Evolutionary conservation across 2,329 filamentous ascomycete species (phyloP).

Genomic region (Blastomyces gilchristii): DNA sequence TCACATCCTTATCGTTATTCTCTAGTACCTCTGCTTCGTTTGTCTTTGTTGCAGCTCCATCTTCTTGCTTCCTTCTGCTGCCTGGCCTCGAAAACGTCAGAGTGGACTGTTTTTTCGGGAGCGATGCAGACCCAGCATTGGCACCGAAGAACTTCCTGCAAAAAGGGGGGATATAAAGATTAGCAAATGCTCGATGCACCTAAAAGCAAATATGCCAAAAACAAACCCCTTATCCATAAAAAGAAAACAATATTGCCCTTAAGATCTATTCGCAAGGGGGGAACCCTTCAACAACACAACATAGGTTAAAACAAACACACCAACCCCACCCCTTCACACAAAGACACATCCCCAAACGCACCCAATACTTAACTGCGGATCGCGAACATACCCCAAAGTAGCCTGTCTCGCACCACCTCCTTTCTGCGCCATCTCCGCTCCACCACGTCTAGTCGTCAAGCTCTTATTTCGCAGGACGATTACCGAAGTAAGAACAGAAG

Average conservation of each 20-base stretch:
- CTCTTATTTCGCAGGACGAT: neutral
- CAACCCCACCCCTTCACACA: slow-evolving; percentile 53
- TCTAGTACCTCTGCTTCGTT: slow-evolving; percentile 2
- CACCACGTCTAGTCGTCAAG: neutral
- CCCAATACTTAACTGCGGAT: slow-evolving; percentile 64
- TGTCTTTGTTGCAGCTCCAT: slow-evolving; percentile 17
- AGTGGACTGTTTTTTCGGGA: slow-evolving; percentile 64
- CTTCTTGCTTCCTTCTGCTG: slow-evolving; percentile 27
- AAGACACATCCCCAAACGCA: slow-evolving; percentile 36
- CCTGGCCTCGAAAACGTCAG: slow-evolving; percentile 60
- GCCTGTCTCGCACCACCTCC: slow-evolving; percentile 52
- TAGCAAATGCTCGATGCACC: neutral
- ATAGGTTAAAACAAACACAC: neutral
- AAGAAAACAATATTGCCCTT: neutral
- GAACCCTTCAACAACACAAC: neutral
- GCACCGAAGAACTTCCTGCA: slow-evolving; percentile 75
- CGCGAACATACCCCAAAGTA: slow-evolving; percentile 77
- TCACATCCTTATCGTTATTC: slow-evolving; percentile 20
- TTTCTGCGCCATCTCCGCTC: slow-evolving; percentile 21
- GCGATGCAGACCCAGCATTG: slow-evolving; percentile 48
- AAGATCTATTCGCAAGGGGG: neutral
- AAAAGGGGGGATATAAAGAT: slow-evolving; percentile 9
- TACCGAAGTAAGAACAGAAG: neutral
- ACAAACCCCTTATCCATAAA: neutral
- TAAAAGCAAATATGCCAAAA: neutral